Percentiles rank a stretch among this genome's conserved stretches.
phyloP scores from a whole-genome alignment of 129 eudicot species.

The Sambucus nigra region DNA sequence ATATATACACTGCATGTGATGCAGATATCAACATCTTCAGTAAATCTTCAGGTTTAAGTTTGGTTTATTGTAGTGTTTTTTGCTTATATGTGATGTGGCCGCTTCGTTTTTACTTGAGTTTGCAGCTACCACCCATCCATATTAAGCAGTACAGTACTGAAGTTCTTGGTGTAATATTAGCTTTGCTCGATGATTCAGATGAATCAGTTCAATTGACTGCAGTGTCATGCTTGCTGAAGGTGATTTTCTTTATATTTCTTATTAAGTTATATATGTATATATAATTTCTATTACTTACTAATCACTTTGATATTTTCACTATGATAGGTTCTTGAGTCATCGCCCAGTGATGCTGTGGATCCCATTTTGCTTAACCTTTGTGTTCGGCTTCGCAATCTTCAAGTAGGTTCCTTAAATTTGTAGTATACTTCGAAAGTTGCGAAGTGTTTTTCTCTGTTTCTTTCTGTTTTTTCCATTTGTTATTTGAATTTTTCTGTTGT shows the following conservation, averaged over 20 bases:
- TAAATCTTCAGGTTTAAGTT: not conserved
- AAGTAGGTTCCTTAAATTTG: constrained; percentile 30
- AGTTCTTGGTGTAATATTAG: constrained; percentile 89
- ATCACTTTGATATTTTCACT: constrained; percentile 8
- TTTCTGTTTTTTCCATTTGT: not conserved
- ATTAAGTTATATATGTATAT: not conserved
- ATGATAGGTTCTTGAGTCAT: constrained; percentile 61
- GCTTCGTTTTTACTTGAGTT: constrained; percentile 9
- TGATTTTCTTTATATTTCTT: constrained; percentile 17
- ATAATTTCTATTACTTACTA: not conserved
- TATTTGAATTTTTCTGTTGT: not conserved
- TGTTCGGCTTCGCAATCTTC: constrained; percentile 95
- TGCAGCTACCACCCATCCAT: constrained; percentile 82
- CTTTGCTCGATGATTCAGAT: constrained; percentile 83
- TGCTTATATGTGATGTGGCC: not conserved
- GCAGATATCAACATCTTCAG: not conserved
- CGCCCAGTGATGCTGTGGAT: constrained; percentile 66
- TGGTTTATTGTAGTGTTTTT: not conserved
- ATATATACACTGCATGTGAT: not conserved
- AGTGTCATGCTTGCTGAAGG: constrained; percentile 84
- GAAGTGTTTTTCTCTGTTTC: too few species aligned
- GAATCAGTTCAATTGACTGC: constrained; percentile 95
- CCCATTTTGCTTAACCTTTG: constrained; percentile 71
- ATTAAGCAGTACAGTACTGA: constrained; percentile 51
- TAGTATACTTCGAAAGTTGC: not conserved